Conservation (phyloP, 2,329 filamentous ascomycete species). For the Cladophialophora exuberans region DNA sequence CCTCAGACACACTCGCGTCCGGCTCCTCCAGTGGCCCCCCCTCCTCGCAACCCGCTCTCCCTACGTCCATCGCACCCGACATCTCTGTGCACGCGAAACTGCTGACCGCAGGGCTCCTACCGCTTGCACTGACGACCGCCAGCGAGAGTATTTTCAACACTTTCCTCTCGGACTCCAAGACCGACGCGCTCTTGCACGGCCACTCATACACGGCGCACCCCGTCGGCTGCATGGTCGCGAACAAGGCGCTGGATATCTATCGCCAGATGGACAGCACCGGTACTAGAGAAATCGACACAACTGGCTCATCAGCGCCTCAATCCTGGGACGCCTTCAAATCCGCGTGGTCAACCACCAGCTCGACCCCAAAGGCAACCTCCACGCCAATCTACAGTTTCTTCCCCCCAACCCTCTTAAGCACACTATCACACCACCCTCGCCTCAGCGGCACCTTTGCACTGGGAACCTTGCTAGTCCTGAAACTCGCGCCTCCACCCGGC, state of each 20-base stretch:
- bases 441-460: slow-evolving; percentile 73
- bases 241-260: slow-evolving; percentile 67
- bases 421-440: slow-evolving; percentile 58
- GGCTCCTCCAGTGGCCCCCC: not conserved
- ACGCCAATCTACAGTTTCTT: slow-evolving; percentile 68
- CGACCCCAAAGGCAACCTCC: not conserved
- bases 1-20: slow-evolving; percentile 7
- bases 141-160: slow-evolving; percentile 73
- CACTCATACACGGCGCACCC: slow-evolving; percentile 88
- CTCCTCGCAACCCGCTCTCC: slow-evolving; percentile 5
- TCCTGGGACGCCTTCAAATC: not conserved
- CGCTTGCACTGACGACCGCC: slow-evolving; percentile 75
- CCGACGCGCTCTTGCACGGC: slow-evolving; percentile 77
- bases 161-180: slow-evolving; percentile 73
- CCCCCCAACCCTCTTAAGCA: slow-evolving; percentile 62
- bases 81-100: slow-evolving; percentile 83
- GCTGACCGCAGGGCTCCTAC: slow-evolving; percentile 77
- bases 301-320: not conserved
- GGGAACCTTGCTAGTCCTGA: slow-evolving; percentile 73
- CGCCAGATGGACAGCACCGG: slow-evolving; percentile 56
- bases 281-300: not conserved
- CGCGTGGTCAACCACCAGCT: slow-evolving; percentile 6
- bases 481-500: slow-evolving; percentile 53
- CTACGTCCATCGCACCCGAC: slow-evolving; percentile 62
- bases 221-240: slow-evolving; percentile 76